Base-by-base conservation (phyloP, 345 rosid species). In the Gossypium thurberi region DNA sequence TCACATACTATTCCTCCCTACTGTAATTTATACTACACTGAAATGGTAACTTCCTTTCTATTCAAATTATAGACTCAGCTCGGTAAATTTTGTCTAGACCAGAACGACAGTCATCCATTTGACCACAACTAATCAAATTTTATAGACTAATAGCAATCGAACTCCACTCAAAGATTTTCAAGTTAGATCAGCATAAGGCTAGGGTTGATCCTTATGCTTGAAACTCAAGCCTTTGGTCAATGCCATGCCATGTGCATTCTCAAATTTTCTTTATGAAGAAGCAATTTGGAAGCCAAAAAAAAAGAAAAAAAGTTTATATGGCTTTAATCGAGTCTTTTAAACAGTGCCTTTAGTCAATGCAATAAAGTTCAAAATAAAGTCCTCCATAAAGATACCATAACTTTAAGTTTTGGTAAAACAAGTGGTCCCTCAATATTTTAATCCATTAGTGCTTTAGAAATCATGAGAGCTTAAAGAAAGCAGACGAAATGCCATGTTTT, bases 361-460 rank as follows among this genome's bases (percentile, higher is more conserved):
- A 4, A 11, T 48, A 23, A 48, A 48, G 21, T 48, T 25, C 48
- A 47, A 50, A 66, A 47, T 33, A 47, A 47, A 66, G 28, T 15
- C 42, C 43, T 15, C 57, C 57, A 15, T 25, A 48, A 66, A 25
- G 40, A 8, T 47, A 48, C 11, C 23, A 14, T 6, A 14, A 25
- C 43, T 67, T 67, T 48, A 47, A 66, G 56, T 23, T 26, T 50
- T 26, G 47, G 47, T 33, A 28, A 51, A 74, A 42, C 69, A 44
- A 15, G 68, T 13, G 75, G 72, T 48, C 72, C 77, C 64, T 60
- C 37, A n/a, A 59, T 69, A 51, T 51, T 51, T 33, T 42, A 69
- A 69, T 69, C 47, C 44, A 51, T 28, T 52, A 51, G 60, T n/a
- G 47, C 72, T 51, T n/a, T 69, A 28, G 72, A 46, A 69, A 51